phyloP scores from a whole-genome alignment of 352 stramenopile species.

The Pythium sukuiense region DNA sequence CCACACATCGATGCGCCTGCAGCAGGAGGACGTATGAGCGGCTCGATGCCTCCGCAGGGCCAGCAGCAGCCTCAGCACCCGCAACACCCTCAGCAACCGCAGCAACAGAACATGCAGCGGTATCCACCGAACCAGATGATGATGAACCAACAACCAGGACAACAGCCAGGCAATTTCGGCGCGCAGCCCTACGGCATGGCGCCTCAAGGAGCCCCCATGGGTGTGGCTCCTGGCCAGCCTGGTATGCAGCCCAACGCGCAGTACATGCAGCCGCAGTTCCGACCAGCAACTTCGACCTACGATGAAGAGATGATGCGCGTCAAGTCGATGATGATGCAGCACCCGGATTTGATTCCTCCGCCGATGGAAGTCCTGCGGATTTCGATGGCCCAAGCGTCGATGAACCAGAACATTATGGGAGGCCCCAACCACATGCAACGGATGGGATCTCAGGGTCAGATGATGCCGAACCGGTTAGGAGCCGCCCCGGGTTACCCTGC shows the following conservation, averaged over 20 bases:
- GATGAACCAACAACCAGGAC: constrained; percentile 52
- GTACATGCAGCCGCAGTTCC: constrained; percentile 74
- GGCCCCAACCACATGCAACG: constrained; percentile 69
- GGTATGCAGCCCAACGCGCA: constrained; percentile 39
- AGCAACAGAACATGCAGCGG: constrained; percentile 43
- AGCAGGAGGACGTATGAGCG: constrained; percentile 18
- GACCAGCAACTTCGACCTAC: constrained; percentile 65
- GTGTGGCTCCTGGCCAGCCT: constrained; percentile 30
- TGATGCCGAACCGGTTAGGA: constrained; percentile 57
- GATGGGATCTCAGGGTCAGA: constrained; percentile 40
- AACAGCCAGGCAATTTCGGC: constrained; percentile 37
- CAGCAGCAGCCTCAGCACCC: constrained; percentile 30
- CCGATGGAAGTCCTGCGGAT: constrained; percentile 87
- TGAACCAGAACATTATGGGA: constrained; percentile 62
- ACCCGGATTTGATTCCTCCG: constrained; percentile 82
- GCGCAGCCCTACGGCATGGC: constrained; percentile 60
- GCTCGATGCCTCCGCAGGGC: constrained; percentile 11
- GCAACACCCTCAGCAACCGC: constrained; percentile 31
- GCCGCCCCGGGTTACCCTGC: constrained; percentile 41
- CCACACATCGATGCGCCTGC: constrained; percentile 62
- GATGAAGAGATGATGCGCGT: constrained; percentile 87
- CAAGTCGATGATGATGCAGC: constrained; percentile 89
- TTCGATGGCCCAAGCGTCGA: constrained; percentile 73
- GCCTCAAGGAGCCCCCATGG: constrained; percentile 27
- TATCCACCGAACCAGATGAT: constrained; percentile 74